Evolutionary conservation across 768 basidiomycete species (phyloP).

Genomic region (Tricholoma flavovirens): DNA sequence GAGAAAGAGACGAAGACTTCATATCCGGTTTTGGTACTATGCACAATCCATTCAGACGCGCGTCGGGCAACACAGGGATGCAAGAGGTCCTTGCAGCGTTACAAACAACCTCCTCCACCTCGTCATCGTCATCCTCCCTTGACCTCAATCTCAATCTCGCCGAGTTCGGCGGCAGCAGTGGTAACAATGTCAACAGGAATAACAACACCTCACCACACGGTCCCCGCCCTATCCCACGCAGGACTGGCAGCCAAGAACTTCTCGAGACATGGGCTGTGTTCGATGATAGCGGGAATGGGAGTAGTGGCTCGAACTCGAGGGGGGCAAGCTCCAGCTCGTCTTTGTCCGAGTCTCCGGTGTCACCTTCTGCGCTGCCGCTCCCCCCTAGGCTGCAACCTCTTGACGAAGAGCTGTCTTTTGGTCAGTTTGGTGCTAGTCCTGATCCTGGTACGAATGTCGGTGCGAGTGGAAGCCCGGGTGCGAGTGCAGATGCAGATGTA

Average conservation of each 20-base stretch:
- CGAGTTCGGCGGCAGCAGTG: background rate
- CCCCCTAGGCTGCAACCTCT: background rate
- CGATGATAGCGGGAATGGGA: background rate
- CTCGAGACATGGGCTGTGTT: background rate
- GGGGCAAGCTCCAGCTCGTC: background rate
- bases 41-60: background rate
- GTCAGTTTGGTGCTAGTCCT: background rate
- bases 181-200: background rate
- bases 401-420: background rate
- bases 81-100: background rate
- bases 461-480: background rate
- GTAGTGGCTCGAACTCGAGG: background rate
- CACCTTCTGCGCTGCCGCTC: background rate
- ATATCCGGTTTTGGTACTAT: background rate
- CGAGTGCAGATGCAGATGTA: background rate
- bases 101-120: background rate
- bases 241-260: background rate
- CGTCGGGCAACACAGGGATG: background rate
- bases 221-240: background rate
- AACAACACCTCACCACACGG: background rate
- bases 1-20: background rate
- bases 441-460: background rate
- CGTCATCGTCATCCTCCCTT: background rate
- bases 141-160: background rate
- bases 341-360: background rate